These are phyloP conservation scores for Heliocybe sulcata DNA, from an alignment of 1,284 basidiomycete genomes.

Conservation along the genomic window DNA sequence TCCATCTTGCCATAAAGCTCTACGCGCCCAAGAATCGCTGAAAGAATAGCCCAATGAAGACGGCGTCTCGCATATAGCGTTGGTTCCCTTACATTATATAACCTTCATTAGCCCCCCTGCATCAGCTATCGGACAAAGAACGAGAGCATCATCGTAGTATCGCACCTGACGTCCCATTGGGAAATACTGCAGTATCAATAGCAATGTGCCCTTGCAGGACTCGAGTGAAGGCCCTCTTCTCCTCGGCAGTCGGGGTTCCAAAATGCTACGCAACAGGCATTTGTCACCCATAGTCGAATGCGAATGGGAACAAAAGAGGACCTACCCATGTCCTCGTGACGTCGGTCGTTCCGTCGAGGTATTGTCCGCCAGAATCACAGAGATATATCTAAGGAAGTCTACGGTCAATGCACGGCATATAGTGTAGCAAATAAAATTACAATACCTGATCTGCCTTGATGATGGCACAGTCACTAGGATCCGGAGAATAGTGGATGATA, in stretches of 20 bases:
- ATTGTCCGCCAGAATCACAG: constrained; percentile 95
- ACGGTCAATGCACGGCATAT: constrained; percentile 6
- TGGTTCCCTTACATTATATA: constrained; percentile 44
- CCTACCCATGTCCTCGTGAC: constrained; percentile 83
- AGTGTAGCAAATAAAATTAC: constrained; percentile 2
- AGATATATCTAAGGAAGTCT: constrained; percentile 65
- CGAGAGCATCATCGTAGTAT: constrained; percentile 2
- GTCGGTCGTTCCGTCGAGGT: constrained; percentile 91
- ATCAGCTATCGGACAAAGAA: not conserved
- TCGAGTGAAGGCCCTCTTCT: constrained; percentile 86
- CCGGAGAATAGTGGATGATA: constrained; percentile 91
- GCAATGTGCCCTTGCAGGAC: constrained; percentile 96
- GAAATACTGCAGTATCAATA: constrained; percentile 84
- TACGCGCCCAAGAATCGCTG: constrained; percentile 83
- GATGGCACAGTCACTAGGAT: constrained; percentile 64
- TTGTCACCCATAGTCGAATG: not conserved
- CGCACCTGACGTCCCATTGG: constrained; percentile 79
- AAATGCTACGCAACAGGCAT: constrained; percentile 61
- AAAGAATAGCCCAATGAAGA: constrained; percentile 8
- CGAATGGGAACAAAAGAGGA: not conserved
- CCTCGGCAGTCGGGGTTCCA: constrained; percentile 75
- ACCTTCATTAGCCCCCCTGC: constrained; percentile 26
- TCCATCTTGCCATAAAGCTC: constrained; percentile 88
- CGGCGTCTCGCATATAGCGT: not conserved
- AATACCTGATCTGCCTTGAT: constrained; percentile 71